Conservation (phyloP, 768 basidiomycete species). For the Termitomyces titanicus region DNA sequence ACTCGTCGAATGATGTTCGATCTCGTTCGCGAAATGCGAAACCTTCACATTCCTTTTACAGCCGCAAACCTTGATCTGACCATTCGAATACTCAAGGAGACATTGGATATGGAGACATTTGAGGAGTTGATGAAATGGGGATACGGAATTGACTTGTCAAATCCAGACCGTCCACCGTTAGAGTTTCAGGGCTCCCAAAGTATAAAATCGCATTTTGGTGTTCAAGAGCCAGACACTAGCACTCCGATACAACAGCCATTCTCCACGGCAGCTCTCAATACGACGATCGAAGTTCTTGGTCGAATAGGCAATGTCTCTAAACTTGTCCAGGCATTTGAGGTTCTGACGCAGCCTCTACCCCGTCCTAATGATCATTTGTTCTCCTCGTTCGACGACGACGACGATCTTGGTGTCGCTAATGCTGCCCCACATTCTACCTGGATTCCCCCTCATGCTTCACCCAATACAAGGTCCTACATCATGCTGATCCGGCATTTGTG, state of each 20-base stretch:
- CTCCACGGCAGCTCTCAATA: conserved; percentile 68
- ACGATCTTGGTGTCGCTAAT: conserved; percentile 50
- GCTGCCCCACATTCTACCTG: conserved; percentile 28
- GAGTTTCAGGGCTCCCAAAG: conserved; percentile 30
- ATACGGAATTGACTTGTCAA: conserved; percentile 75
- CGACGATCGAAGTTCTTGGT: conserved; percentile 68
- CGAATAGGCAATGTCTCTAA: conserved; percentile 55
- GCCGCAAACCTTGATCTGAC: conserved; percentile 63
- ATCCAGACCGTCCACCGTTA: conserved; percentile 65
- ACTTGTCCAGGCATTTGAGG: conserved; percentile 74
- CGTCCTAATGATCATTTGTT: conserved; percentile 42
- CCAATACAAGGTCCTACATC: conserved; percentile 67
- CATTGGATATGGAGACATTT: conserved; percentile 52
- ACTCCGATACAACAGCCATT: conserved; percentile 39
- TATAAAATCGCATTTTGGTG: conserved; percentile 6
- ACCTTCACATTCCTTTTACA: conserved; percentile 43
- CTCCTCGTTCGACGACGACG: conserved; percentile 65
- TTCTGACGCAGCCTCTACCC: conserved; percentile 70
- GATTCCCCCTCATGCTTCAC: conserved; percentile 40
- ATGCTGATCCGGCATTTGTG: conserved; percentile 59
- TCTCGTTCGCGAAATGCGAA: conserved; percentile 58
- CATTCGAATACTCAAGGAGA: conserved; percentile 66
- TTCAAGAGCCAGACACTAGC: background rate
- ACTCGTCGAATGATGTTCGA: conserved; percentile 44
- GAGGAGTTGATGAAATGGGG: conserved; percentile 58